These are phyloP conservation scores for Globisporangium iwayamae DNA, from an alignment of 352 stramenopile genomes.

Conservation along the genomic window DNA sequence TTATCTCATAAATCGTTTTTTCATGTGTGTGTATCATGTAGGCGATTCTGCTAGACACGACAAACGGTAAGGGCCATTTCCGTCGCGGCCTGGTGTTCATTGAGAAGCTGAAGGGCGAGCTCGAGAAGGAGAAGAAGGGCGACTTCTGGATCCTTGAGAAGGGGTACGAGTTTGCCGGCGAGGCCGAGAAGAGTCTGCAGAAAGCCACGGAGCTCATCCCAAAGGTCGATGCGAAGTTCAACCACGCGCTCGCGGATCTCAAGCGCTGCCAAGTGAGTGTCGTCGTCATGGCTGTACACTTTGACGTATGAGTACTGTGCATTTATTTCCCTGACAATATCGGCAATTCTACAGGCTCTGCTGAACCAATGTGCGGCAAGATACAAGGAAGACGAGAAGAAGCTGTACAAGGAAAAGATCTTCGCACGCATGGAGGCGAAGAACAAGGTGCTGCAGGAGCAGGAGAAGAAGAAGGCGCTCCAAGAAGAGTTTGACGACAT, in stretches of 20 bases:
- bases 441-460: constrained; percentile 69
- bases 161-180: constrained; percentile 61
- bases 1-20: background rate
- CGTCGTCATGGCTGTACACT: background rate
- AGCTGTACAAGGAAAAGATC: constrained; percentile 88
- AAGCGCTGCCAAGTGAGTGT: constrained; percentile 53
- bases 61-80: constrained; percentile 75
- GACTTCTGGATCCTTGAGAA: constrained; percentile 89
- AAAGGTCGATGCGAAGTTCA: constrained; percentile 45
- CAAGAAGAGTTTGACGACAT: constrained; percentile 82
- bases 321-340: background rate
- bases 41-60: constrained; percentile 64
- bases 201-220: constrained; percentile 50
- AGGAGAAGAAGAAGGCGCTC: constrained; percentile 62
- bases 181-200: constrained; percentile 71
- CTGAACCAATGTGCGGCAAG: constrained; percentile 55
- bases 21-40: constrained; percentile 14
- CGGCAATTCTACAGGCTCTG: constrained; percentile 29
- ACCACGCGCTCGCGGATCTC: constrained; percentile 55
- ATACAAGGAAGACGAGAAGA: constrained; percentile 87
- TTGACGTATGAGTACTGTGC: background rate
- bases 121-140: constrained; percentile 75
- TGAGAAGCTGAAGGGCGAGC: constrained; percentile 76
- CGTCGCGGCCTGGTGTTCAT: constrained; percentile 73
- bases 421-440: constrained; percentile 81